These are phyloP conservation scores for Tylopilus sp. DNA, from an alignment of 768 basidiomycete genomes.

Conservation along the genomic window DNA sequence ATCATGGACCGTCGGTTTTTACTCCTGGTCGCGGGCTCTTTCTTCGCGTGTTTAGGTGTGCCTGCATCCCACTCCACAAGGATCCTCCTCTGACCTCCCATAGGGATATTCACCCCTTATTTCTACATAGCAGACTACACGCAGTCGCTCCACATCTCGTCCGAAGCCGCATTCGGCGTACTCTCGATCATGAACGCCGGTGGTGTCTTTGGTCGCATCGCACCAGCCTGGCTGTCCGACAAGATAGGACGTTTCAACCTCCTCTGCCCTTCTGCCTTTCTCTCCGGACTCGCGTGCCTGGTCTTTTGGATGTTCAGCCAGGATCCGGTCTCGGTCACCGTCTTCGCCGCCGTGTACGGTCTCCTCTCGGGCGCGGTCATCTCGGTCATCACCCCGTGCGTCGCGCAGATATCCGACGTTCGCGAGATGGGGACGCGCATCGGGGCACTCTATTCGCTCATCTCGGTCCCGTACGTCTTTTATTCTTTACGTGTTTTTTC, in stretches of 20 bases:
- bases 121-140: slow-evolving; percentile 68
- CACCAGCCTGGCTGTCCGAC: slow-evolving; percentile 64
- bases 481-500: background rate
- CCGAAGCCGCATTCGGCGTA: slow-evolving; percentile 47
- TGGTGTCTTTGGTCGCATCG: slow-evolving; percentile 60
- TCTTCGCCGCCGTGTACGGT: slow-evolving; percentile 57
- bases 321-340: slow-evolving; percentile 39
- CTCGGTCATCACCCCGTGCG: slow-evolving; percentile 62
- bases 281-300: slow-evolving; percentile 59
- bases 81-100: slow-evolving; percentile 1
- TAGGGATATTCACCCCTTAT: slow-evolving; percentile 70
- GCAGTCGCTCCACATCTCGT: slow-evolving; percentile 35
- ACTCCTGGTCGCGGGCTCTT: slow-evolving; percentile 51
- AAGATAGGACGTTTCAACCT: slow-evolving; percentile 64
- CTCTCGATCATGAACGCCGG: slow-evolving; percentile 70
- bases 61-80: slow-evolving; percentile 1
- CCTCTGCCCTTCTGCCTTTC: slow-evolving; percentile 57
- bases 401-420: slow-evolving; percentile 62
- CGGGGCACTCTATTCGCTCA: slow-evolving; percentile 60
- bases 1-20: slow-evolving; percentile 51
- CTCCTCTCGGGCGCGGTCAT: slow-evolving; percentile 68
- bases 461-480: slow-evolving; percentile 66
- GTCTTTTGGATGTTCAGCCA: slow-evolving; percentile 53
- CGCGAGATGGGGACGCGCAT: slow-evolving; percentile 59
- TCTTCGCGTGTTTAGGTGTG: slow-evolving; percentile 60